phyloP scores from a whole-genome alignment of 306 rosid species.

The Trifolium dubium region DNA sequence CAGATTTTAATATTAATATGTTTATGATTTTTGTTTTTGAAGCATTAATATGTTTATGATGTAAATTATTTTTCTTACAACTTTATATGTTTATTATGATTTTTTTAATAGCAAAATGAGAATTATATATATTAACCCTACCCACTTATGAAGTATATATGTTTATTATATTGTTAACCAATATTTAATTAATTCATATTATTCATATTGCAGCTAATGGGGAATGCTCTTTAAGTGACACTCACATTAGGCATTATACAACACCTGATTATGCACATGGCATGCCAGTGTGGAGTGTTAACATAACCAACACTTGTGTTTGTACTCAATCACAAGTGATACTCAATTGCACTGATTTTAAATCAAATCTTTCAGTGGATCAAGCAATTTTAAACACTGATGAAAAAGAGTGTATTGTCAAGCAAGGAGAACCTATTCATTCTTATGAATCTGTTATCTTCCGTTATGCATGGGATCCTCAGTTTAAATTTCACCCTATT shows the following conservation, averaged over 20 bases:
- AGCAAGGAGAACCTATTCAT: neutral
- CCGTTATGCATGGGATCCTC: slow-evolving; percentile 24
- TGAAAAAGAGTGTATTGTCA: slow-evolving; percentile 20
- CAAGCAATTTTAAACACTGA: slow-evolving; percentile 1
- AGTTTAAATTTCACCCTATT: slow-evolving; percentile 15
- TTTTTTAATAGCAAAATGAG: no score
- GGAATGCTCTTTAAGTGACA: neutral
- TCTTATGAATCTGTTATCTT: neutral
- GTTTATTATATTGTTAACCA: neutral
- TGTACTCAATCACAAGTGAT: slow-evolving; percentile 28
- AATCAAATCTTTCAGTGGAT: neutral
- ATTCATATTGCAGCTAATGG: neutral
- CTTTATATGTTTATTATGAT: no score
- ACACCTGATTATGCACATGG: neutral
- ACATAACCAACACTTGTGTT: neutral
- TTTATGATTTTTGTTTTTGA: no score
- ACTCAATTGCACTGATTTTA: slow-evolving; percentile 29
- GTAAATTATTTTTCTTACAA: no score
- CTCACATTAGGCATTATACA: neutral
- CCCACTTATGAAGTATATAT: no score
- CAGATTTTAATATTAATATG: no score
- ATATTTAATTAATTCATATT: neutral
- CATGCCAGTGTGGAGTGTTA: slow-evolving; percentile 16
- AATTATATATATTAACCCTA: no score
- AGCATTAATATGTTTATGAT: no score